Base-by-base conservation (phyloP, 2,329 filamentous ascomycete species). In the Ascochyta rabiei region DNA sequence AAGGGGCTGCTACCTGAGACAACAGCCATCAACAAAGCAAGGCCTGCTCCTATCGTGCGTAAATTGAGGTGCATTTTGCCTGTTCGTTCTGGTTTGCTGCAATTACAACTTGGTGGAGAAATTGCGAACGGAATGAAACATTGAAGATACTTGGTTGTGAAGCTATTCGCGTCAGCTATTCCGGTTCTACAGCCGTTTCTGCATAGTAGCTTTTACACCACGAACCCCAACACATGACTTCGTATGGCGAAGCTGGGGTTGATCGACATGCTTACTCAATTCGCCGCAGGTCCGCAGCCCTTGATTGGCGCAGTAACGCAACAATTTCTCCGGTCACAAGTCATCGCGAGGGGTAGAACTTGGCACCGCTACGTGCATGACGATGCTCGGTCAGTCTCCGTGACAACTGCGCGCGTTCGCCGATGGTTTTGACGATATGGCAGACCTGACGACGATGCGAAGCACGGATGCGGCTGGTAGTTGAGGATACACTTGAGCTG, bases 271-370 rank as follows among this genome's bases (percentile, higher is more conserved):
- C 33, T 21, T 33, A 8, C 28, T 33, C 24, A 13, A 41, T 8
- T 34, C 10, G 15, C 31, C 6, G 39, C 24, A 28, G 28, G 9
- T 28, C n/a, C 31, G 30, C 1, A 30, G 6, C 28, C 31, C 16
- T 19, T 44, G 15, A 54, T 54, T 54, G 51, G 51, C 40, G 51
- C 40, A 44, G 45, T 21, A 6, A 21, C 3, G 19, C 13, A n/a
- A 16, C 28, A 48, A 24, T 48, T 54, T 35, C 4, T 48, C 51
- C 51, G 51, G 21, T 23, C 34, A 41, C 18, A 44, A 41, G n/a
- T 15, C 26, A 19, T 23, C 18, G 23, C 16, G 49, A 46, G 49
- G 49, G 48, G 45, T 16, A 39, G 31, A 24, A 13, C 39, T 47
- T 23, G 23, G 37, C 26, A 28, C 13, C 24, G 35, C n/a, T 16